phyloP scores from a whole-genome alignment of 2,329 filamentous ascomycete genomes.

The Chaetomiaceae sp. region DNA sequence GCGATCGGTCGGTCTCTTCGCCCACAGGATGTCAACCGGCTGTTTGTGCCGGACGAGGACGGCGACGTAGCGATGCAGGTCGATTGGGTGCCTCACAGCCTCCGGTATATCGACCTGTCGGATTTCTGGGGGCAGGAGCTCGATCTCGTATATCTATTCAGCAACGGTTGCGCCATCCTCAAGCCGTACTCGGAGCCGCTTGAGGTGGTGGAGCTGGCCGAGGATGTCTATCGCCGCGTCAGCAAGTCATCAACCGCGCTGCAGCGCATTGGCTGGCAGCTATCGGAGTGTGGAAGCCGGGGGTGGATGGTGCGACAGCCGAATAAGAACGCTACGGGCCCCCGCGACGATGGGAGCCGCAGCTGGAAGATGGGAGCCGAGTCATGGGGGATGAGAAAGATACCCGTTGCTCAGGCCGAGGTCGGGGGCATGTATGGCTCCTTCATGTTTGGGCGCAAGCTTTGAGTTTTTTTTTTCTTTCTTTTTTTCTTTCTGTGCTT shows the following conservation, averaged over 20 bases:
- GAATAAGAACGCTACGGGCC: constrained; percentile 22
- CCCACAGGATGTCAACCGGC: constrained; percentile 59
- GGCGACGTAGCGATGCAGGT: constrained; percentile 30
- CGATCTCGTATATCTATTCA: constrained; percentile 51
- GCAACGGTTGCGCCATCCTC: constrained; percentile 52
- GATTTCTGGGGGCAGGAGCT: constrained; percentile 63
- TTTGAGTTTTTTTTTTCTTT: constrained; percentile 33
- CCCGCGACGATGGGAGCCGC: constrained; percentile 53
- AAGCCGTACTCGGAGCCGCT: constrained; percentile 60
- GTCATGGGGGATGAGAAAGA: constrained; percentile 83
- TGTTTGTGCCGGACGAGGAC: constrained; percentile 53
- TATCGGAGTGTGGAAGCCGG: constrained; percentile 63
- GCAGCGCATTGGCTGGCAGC: constrained; percentile 61
- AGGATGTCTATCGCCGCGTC: constrained; percentile 62
- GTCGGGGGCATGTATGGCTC: constrained; percentile 90
- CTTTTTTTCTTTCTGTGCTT: constrained; percentile 8
- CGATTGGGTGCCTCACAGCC: constrained; percentile 51
- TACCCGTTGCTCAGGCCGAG: constrained; percentile 87
- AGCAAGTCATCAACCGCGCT: constrained; percentile 60
- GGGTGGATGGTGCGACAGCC: constrained; percentile 57
- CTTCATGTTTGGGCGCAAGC: constrained; percentile 59
- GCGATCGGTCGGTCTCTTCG: constrained; percentile 66
- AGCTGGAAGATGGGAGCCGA: constrained; percentile 81
- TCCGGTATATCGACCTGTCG: constrained; percentile 74
- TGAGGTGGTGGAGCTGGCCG: constrained; percentile 70